Base-by-base conservation (phyloP, 2,329 filamentous ascomycete genomes). In the Monilinia fructigena region DNA sequence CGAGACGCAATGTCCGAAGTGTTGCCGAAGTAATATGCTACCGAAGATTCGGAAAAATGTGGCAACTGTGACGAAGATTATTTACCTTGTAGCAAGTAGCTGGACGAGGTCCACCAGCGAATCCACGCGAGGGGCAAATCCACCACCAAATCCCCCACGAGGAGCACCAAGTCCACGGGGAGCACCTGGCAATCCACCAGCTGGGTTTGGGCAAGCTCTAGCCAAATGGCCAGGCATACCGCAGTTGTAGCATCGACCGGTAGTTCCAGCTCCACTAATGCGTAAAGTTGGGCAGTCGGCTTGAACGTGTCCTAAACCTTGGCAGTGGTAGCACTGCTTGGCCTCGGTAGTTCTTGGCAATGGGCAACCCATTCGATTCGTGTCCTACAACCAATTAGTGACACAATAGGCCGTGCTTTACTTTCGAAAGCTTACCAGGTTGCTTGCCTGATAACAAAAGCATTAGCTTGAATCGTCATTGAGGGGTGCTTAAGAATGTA, bases 251-350 rank as follows among this genome's bases (percentile, higher is more conserved):
- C 95, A 99, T 74, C 93, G 92, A 71, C 92, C 92, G 78, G 90
- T 89, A 68, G 89, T 89, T 70, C 89, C 86, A 74, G 89, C 90
- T 72, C 90, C 93, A 79, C 88, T 96, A 79, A 99, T 81, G 74
- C 95, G 92, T 71, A 99, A 87, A 70, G 95, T 98, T 75, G 95
- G 95, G 86, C 95, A 99, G 80, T 99, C 95, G 74, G 95, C 95
- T 84, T 99, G 95, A 75, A 99, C 95, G 79, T 99, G 95, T 73
- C 95, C 95, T 69, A 98, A 87, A 68, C 95, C 95, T 84, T 98
- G 95, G 85, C 95, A 99, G 83, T 98, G 95, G 80, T 99, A 99
- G 87, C 95, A 99, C 85, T 99, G 95, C 88, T 99, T 99, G 63
- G 93, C 93, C 82, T 99, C 95, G 71, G 95, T 97, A 69, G 94